Evolutionary conservation across 2,329 filamentous ascomycete genomes (phyloP).

Genomic region (Diaporthe helianthi): DNA sequence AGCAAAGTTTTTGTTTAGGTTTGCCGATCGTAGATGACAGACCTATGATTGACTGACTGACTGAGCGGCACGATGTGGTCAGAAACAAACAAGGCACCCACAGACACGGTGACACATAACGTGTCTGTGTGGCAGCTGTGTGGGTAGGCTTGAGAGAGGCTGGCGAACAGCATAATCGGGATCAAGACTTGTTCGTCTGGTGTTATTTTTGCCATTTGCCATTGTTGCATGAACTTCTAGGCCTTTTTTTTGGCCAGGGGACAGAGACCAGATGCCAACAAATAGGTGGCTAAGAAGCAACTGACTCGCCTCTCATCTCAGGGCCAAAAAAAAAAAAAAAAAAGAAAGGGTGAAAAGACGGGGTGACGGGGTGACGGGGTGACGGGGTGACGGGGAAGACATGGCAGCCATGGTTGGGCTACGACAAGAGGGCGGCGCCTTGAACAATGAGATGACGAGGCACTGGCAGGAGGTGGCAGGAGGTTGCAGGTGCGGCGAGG

Average conservation of each 20-base stretch:
- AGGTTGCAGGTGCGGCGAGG: too few species aligned
- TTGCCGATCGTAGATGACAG: conserved; percentile 22
- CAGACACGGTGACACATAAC: conserved; percentile 1
- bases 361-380: too few species aligned
- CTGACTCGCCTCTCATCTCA: conserved; percentile 1
- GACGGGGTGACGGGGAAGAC: background rate
- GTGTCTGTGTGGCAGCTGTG: background rate
- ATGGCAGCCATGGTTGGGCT: background rate
- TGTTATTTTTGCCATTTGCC: conserved; percentile 7
- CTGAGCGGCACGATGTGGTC: conserved; percentile 5
- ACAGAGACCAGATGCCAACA: conserved; percentile 3
- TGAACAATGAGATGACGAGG: background rate
- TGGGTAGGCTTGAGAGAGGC: background rate
- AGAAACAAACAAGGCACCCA: background rate
- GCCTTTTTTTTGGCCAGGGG: background rate
- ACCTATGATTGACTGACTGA: conserved; percentile 4
- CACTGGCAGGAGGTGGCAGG: background rate
- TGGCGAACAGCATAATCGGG: background rate
- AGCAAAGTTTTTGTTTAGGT: conserved; percentile 25
- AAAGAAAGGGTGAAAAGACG: background rate
- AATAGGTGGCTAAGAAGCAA: background rate
- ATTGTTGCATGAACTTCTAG: conserved; percentile 12
- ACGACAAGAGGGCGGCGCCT: too few species aligned
- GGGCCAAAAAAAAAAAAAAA: background rate
- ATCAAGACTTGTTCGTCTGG: conserved; percentile 17